phyloP scores from a whole-genome alignment of 1,139 yeast species.

The Nakaseomyces uthaithaninus region DNA sequence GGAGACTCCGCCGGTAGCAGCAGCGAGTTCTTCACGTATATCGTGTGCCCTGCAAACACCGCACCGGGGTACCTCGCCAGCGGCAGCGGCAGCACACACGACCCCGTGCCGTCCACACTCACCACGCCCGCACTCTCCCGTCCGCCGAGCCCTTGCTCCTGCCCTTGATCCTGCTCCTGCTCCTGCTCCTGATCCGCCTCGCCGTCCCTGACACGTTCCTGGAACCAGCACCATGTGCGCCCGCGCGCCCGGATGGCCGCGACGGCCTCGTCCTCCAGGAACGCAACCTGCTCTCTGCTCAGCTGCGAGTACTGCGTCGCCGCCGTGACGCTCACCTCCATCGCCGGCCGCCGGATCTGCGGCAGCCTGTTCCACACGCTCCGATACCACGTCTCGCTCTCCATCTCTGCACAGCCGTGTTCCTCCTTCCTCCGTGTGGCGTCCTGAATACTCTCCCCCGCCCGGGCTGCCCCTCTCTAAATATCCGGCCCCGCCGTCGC shows the following conservation, averaged over 20 bases:
- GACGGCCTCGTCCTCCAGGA: conserved; percentile 24
- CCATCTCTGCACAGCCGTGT: conserved; percentile 4
- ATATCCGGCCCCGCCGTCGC: no score
- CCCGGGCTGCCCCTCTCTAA: no score
- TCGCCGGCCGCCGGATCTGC: conserved; percentile 6
- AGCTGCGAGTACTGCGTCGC: conserved; percentile 24
- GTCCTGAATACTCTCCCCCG: no score
- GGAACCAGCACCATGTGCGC: conserved; percentile 30
- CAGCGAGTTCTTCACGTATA: conserved; percentile 25
- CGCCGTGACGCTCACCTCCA: conserved; percentile 13
- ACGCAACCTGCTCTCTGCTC: conserved; percentile 22
- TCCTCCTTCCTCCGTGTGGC: background rate
- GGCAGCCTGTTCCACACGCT: conserved; percentile 11
- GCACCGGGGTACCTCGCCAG: conserved; percentile 20
- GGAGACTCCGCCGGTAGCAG: conserved; percentile 29
- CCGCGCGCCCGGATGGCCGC: conserved; percentile 18
- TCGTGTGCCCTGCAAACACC: conserved; percentile 17
- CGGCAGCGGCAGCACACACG: conserved; percentile 27
- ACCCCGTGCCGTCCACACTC: conserved; percentile 28
- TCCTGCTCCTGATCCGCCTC: no score
- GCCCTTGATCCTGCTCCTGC: no score
- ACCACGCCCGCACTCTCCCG: conserved; percentile 20
- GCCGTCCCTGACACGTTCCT: conserved; percentile 13
- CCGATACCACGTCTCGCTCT: conserved; percentile 11
- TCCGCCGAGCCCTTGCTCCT: no score